These are phyloP conservation scores for Colletotrichum echinochloae DNA, from an alignment of 2,329 filamentous ascomycete species.

Conservation along the genomic window DNA sequence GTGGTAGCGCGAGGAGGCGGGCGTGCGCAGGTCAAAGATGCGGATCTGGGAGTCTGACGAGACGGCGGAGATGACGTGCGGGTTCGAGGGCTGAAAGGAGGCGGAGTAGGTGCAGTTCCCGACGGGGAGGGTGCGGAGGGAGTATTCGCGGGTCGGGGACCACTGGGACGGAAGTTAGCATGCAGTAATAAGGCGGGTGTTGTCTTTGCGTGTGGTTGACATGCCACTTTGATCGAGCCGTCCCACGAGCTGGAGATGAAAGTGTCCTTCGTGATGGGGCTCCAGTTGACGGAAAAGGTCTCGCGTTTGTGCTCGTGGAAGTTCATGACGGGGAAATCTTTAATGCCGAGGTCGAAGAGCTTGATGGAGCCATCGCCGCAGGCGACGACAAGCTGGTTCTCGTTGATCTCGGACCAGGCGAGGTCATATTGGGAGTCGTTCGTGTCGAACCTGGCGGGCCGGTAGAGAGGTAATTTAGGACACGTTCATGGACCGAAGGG, in stretches of 20 bases:
- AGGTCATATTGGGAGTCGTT: slow-evolving; percentile 97
- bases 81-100: slow-evolving; percentile 90
- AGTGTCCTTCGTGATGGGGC: slow-evolving; percentile 87
- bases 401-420: slow-evolving; percentile 95
- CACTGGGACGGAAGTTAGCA: slow-evolving; percentile 63
- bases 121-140: slow-evolving; percentile 87
- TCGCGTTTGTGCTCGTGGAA: slow-evolving; percentile 96
- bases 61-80: slow-evolving; percentile 86
- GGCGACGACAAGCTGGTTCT: slow-evolving; percentile 90
- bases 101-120: slow-evolving; percentile 95
- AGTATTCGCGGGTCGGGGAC: slow-evolving; percentile 81
- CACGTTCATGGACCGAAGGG: background rate
- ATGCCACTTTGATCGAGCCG: slow-evolving; percentile 88
- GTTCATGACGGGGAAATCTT: slow-evolving; percentile 88
- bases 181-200: background rate
- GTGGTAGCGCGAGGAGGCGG: slow-evolving; percentile 88
- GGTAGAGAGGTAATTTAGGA: background rate
- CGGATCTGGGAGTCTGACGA: slow-evolving; percentile 90
- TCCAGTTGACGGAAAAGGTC: slow-evolving; percentile 94
- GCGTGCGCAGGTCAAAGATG: slow-evolving; percentile 91
- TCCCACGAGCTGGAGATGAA: slow-evolving; percentile 97
- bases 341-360: slow-evolving; percentile 86
- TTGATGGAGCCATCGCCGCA: slow-evolving; percentile 96
- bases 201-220: slow-evolving; percentile 41
- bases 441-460: slow-evolving; percentile 81